A percentile compares a stretch with the other conserved stretches of the same genome.
phyloP scores from a whole-genome alignment of 129 eudicot species.

The Cynara cardunculus region DNA sequence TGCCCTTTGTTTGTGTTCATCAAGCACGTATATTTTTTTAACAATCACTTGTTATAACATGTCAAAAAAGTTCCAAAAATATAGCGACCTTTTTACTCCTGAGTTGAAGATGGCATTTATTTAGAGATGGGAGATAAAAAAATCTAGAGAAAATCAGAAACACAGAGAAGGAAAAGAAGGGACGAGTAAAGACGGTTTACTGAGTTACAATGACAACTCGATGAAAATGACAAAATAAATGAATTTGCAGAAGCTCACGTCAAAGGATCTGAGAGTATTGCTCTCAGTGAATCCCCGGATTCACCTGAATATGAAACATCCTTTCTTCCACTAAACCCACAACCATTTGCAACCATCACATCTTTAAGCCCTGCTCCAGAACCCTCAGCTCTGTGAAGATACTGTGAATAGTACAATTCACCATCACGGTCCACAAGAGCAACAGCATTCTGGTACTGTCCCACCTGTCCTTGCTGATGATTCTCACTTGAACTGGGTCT shows the following conservation, averaged over 20 bases:
- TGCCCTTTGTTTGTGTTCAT: background rate
- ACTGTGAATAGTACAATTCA: constrained; percentile 49
- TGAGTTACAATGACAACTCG: background rate
- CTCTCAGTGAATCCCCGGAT: constrained; percentile 66
- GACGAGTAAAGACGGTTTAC: background rate
- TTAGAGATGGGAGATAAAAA: background rate
- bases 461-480: constrained; percentile 30
- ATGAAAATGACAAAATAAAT: background rate
- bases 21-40: background rate
- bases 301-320: constrained; percentile 52
- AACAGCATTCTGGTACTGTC: constrained; percentile 36
- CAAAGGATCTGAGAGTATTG: constrained; percentile 75
- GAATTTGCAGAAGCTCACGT: constrained; percentile 52
- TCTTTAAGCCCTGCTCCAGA: constrained; percentile 56
- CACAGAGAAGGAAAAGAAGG: background rate
- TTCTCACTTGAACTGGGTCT: constrained; percentile 39
- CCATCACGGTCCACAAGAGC: constrained; percentile 55
- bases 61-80: background rate
- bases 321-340: constrained; percentile 77
- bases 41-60: background rate
- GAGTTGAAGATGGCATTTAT: background rate
- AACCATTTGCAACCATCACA: constrained; percentile 47
- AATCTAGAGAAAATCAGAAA: too few species aligned
- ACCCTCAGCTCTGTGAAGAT: constrained; percentile 53
- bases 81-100: background rate